Evolutionary conservation across 306 rosid genomes (phyloP).

Genomic region (Cyamopsis tetragonoloba): DNA sequence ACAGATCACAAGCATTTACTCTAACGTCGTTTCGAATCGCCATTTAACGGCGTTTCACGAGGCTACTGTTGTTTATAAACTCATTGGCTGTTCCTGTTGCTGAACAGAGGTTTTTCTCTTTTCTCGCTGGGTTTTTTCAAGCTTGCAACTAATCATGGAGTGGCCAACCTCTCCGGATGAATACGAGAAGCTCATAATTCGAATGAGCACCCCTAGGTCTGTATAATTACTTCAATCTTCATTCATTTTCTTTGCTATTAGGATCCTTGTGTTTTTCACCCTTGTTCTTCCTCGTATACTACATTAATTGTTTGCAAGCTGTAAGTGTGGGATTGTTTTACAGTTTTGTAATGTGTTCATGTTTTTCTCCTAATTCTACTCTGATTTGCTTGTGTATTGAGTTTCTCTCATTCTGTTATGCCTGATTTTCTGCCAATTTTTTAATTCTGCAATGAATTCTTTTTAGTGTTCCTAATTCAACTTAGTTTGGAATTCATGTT

Average conservation of each 20-base stretch:
- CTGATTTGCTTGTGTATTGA: background rate
- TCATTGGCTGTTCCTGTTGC: background rate
- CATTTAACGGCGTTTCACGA: background rate
- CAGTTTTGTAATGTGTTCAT: background rate
- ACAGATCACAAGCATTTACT: background rate
- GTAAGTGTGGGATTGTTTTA: background rate
- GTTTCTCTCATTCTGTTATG: background rate
- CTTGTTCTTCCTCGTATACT: background rate
- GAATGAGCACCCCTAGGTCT: constrained; percentile 90
- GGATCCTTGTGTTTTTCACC: background rate
- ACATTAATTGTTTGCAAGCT: background rate
- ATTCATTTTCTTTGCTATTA: background rate
- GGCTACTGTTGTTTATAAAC: background rate
- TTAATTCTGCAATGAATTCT: background rate
- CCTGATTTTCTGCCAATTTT: background rate
- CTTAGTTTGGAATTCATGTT: background rate
- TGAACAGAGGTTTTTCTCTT: background rate
- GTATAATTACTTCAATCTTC: background rate
- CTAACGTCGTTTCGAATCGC: background rate
- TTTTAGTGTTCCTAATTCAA: background rate
- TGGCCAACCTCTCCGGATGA: constrained; percentile 67
- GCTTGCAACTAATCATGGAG: constrained; percentile 41
- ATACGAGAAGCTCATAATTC: constrained; percentile 72
- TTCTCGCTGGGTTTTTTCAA: background rate
- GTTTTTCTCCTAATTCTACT: background rate